phyloP scores from a whole-genome alignment of 306 rosid genomes.

The Cicer cuneatum region DNA sequence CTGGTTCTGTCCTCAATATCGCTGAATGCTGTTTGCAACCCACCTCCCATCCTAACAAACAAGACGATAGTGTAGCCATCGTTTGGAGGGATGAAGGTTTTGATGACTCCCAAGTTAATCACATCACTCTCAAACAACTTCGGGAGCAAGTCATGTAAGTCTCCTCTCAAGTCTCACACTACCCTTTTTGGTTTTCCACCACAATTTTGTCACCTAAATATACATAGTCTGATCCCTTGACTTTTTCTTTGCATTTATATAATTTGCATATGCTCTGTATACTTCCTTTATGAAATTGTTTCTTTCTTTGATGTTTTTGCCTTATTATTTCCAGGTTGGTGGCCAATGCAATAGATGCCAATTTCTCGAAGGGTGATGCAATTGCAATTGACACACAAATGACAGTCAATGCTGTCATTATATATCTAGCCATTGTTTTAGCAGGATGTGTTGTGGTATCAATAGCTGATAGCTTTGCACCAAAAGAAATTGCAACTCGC shows the following conservation, averaged over 20 bases:
- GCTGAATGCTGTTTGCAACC: conserved; percentile 84
- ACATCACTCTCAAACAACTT: conserved; percentile 68
- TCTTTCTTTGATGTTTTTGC: conserved; percentile 13
- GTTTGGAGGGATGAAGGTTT: conserved; percentile 82
- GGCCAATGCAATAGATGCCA: conserved; percentile 69
- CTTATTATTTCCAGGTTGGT: conserved; percentile 66
- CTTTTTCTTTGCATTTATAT: no score
- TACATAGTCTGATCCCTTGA: no score
- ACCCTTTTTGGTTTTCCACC: not conserved
- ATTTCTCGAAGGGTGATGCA: conserved; percentile 82
- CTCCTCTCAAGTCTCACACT: conserved; percentile 20
- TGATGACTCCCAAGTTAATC: conserved; percentile 60
- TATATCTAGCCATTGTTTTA: conserved; percentile 77
- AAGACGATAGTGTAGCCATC: conserved; percentile 66
- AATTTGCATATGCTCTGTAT: no score
- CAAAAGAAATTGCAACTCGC: conserved; percentile 77
- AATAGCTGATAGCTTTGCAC: conserved; percentile 92
- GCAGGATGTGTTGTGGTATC: conserved; percentile 88
- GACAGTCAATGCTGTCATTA: conserved; percentile 78
- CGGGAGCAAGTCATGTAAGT: conserved; percentile 79
- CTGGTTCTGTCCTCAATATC: conserved; percentile 69
- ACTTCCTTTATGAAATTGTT: not conserved
- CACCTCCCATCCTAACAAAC: conserved; percentile 53
- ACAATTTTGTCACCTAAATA: no score
- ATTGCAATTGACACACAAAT: conserved; percentile 93